Evolutionary conservation across 2,329 filamentous ascomycete species (phyloP).

Genomic region (Diplocarpon rosae): DNA sequence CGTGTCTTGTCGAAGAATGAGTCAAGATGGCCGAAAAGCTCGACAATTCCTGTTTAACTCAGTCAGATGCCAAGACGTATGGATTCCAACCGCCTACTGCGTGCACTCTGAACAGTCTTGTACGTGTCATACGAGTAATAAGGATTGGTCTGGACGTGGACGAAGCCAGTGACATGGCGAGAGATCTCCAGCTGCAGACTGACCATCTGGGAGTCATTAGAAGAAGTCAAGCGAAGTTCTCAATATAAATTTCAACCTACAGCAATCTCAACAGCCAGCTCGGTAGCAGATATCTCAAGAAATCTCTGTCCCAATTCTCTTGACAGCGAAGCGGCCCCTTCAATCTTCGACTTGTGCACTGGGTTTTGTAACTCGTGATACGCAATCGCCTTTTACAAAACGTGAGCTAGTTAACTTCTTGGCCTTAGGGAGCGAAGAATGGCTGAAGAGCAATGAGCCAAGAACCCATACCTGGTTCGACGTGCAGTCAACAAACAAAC

Average conservation of each 20-base stretch:
- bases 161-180: slow-evolving; percentile 37
- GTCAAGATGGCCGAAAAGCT: slow-evolving; percentile 35
- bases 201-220: slow-evolving; percentile 44
- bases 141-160: slow-evolving; percentile 52
- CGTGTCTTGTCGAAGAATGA: slow-evolving; percentile 34
- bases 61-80: neutral
- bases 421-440: neutral
- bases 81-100: slow-evolving; percentile 30
- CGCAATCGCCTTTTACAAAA: slow-evolving; percentile 43
- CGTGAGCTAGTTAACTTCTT: neutral
- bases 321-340: slow-evolving; percentile 29
- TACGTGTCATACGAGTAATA: slow-evolving; percentile 39
- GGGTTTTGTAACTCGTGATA: slow-evolving; percentile 35
- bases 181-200: slow-evolving; percentile 41
- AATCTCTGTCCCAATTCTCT: slow-evolving; percentile 27
- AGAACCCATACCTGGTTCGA: slow-evolving; percentile 43
- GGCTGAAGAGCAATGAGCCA: neutral
- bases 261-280: slow-evolving; percentile 45
- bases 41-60: slow-evolving; percentile 35
- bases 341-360: slow-evolving; percentile 30
- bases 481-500: slow-evolving; percentile 41
- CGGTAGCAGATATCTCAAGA: slow-evolving; percentile 29
- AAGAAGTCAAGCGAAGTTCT: too few relatives aligned
- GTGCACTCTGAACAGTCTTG: slow-evolving; percentile 39
- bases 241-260: too few relatives aligned